A percentile compares a stretch with the other conserved stretches of the same genome.
phyloP scores from a whole-genome alignment of 2,329 filamentous ascomycete species.

The Celoporthe dispersa region DNA sequence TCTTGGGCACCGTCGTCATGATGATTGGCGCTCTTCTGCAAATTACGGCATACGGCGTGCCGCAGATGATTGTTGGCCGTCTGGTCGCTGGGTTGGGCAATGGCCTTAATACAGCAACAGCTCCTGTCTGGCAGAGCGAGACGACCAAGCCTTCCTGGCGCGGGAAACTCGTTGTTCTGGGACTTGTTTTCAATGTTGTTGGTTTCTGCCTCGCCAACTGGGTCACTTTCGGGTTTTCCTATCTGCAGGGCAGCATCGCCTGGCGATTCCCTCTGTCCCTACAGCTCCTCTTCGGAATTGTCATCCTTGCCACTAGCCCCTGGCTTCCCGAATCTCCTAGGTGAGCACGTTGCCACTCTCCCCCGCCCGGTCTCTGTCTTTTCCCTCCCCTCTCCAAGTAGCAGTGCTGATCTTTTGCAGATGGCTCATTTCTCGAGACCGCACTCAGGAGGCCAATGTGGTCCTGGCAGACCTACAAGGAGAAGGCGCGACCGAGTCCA shows the following conservation, averaged over 20 bases:
- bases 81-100: conserved; percentile 47
- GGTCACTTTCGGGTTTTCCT: conserved; percentile 38
- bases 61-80: conserved; percentile 38
- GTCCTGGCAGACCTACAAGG: conserved; percentile 17
- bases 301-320: conserved; percentile 37
- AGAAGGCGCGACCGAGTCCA: not conserved
- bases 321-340: conserved; percentile 42
- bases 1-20: conserved; percentile 1
- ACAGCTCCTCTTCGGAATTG: conserved; percentile 48
- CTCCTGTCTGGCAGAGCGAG: conserved; percentile 46
- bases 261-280: conserved; percentile 53
- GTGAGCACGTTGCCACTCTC: no score
- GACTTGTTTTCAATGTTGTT: conserved; percentile 37
- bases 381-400: no score
- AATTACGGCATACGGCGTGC: conserved; percentile 26
- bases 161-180: conserved; percentile 40
- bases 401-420: no score
- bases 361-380: no score
- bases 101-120: conserved; percentile 45
- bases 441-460: not conserved
- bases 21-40: conserved; percentile 27
- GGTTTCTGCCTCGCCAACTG: not conserved
- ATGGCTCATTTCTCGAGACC: not conserved
- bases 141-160: conserved; percentile 39
- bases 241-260: conserved; percentile 39